Evolutionary conservation across 73 alveolate genomes (phyloP), one percentile per base, ranked within the genome.

Genomic region (Symbiodinium natans): DNA sequence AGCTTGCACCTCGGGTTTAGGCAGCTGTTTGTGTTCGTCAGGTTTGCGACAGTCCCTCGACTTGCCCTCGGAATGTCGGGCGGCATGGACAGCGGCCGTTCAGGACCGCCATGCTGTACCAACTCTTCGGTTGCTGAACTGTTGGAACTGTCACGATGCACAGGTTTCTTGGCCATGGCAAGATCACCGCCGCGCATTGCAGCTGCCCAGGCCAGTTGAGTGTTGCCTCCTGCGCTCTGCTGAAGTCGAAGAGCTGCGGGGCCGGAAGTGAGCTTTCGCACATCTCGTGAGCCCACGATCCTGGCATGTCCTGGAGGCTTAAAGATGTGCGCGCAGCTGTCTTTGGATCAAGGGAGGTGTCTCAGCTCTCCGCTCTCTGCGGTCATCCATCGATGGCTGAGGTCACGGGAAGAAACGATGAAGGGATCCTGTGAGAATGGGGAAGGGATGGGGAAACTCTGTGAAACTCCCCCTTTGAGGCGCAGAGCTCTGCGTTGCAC

Each of bases 11-110:
- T 46, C 59, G 6, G 59, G 13, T 9, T 46, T 46, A 13, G 59
- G n/a, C 6, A 9, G 59, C 59, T 46, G 59, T 13, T 13, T 46
- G 6, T 46, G 21, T 46, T 46, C 21, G 13, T 23, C 17, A 86
- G 95, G 95, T 88, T 88, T 59, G 71, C 27, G 43, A 88, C 95
- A 54, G 95, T 88, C 48, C 95, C 95, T 8, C 95, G 95, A 34
- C 38, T 88, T 68, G 95, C 95, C 8, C 31, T 88, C 41, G 95
- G 95, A 5, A 77, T 86, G 42, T 34, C 84, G 43, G 84, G 84
- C 6, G 40, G 84, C 43, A 74, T 74, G 84, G 43, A 74, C 40
- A 33, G 40, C 10, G 84, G 42, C 29, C 84, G 40, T 29, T n/a
- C 84, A 34, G 84, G 84, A 74, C 25, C 42, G 39, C 1, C 8